Conservation (phyloP, 2,329 filamentous ascomycete genomes). For the Coniochaeta sp. region DNA sequence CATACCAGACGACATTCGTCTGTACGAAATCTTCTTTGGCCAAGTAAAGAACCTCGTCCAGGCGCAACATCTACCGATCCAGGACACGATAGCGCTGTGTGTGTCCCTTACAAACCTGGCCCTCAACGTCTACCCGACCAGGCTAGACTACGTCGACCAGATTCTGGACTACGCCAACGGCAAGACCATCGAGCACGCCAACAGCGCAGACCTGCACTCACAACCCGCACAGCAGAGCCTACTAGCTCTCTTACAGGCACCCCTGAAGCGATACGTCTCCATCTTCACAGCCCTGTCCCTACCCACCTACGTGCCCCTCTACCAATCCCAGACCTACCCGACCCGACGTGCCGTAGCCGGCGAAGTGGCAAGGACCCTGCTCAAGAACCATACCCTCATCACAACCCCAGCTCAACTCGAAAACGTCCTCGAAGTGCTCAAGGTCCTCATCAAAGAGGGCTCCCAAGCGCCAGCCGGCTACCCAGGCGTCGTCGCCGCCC, state of each 20-base stretch:
- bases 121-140: constrained; percentile 89
- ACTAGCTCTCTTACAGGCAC: constrained; percentile 81
- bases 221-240: constrained; percentile 81
- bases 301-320: constrained; percentile 83
- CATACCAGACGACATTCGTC: constrained; percentile 71
- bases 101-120: constrained; percentile 93
- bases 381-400: constrained; percentile 76
- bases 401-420: constrained; percentile 73
- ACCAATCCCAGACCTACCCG: constrained; percentile 87
- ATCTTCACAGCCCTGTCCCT: constrained; percentile 94
- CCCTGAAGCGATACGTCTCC: constrained; percentile 82
- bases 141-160: constrained; percentile 91
- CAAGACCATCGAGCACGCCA: constrained; percentile 83
- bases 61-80: constrained; percentile 82
- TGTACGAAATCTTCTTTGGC: constrained; percentile 96
- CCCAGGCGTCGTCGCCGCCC: constrained; percentile 70
- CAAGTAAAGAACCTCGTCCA: constrained; percentile 93
- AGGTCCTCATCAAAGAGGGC: constrained; percentile 90
- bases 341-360: constrained; percentile 86
- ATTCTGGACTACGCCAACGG: constrained; percentile 80
- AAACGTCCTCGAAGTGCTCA: constrained; percentile 79
- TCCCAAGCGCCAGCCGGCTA: constrained; percentile 79
- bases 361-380: constrained; percentile 75
- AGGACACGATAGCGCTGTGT: constrained; percentile 87
- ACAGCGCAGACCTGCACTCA: constrained; percentile 92